These are phyloP conservation scores for Antitrichia curtipendula DNA, from an alignment of 225 moss, liverwort and hornwort genomes.

Conservation along the genomic window DNA sequence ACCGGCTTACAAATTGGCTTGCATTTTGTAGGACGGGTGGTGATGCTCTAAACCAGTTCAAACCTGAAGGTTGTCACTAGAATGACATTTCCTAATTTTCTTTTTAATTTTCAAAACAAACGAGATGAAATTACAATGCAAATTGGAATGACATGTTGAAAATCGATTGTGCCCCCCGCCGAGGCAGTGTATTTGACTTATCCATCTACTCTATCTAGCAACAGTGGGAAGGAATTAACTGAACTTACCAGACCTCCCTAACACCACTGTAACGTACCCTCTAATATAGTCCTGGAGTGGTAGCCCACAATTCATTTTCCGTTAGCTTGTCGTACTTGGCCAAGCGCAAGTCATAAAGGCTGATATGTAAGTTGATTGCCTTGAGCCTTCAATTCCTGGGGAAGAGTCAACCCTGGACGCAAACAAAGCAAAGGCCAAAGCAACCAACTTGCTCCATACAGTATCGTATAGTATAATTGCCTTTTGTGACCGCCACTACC, in stretches of 20 bases:
- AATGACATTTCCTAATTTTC: not conserved
- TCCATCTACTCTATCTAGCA: too few relatives aligned
- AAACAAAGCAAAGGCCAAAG: not conserved
- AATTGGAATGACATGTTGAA: not conserved
- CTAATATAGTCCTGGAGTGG: too few relatives aligned
- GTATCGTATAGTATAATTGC: not conserved
- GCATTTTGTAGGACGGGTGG: too few relatives aligned
- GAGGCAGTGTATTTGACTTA: not conserved
- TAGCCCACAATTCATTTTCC: not conserved
- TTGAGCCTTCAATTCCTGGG: not conserved
- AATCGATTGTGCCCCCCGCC: not conserved
- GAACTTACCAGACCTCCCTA: too few relatives aligned
- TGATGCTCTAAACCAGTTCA: too few relatives aligned
- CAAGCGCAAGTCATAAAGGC: not conserved
- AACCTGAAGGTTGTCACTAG: not conserved
- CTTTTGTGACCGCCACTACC: not conserved
- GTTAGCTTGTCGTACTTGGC: not conserved
- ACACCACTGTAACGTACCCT: not conserved
- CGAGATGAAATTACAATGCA: too few relatives aligned
- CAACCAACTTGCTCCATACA: not conserved
- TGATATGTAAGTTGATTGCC: not conserved
- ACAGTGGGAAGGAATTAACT: not conserved
- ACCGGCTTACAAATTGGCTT: too few relatives aligned
- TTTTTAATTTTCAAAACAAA: too few relatives aligned
- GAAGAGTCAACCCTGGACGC: constrained; percentile 1